A percentile compares a stretch with the other conserved stretches of the same genome.
Conservation (phyloP, 441 rosid genomes). For the Rhodomyrtus psidioides region DNA sequence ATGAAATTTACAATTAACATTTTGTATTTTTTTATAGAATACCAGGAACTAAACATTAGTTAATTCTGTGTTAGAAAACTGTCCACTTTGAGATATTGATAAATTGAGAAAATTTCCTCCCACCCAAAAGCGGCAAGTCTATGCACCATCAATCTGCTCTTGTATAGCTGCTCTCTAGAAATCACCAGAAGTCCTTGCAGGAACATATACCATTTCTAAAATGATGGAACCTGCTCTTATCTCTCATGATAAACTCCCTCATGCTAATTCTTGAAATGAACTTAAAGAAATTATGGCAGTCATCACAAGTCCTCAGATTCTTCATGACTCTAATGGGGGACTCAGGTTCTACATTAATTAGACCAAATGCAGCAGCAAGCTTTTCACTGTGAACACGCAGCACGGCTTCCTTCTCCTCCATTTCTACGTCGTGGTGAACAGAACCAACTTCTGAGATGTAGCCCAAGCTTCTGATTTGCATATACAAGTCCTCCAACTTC, state of each 20-base stretch:
- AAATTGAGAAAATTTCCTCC: background rate
- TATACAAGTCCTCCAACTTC: conserved; percentile 24
- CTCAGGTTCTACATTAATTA: conserved; percentile 12
- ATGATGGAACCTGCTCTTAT: conserved; percentile 40
- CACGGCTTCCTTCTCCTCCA: conserved; percentile 30
- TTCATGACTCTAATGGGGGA: conserved; percentile 28
- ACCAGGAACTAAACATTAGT: background rate
- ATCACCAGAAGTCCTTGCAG: conserved; percentile 40
- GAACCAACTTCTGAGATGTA: conserved; percentile 22
- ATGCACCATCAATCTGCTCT: background rate
- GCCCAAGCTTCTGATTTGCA: conserved; percentile 22
- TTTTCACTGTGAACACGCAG: conserved; percentile 34
- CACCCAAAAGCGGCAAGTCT: background rate
- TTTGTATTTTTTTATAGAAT: background rate
- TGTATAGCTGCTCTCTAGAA: background rate
- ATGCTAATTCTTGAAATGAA: conserved; percentile 23
- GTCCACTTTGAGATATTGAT: background rate
- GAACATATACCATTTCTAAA: conserved; percentile 33
- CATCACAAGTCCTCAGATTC: conserved; percentile 39
- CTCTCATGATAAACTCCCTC: conserved; percentile 33
- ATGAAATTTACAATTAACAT: background rate
- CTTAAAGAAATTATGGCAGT: conserved; percentile 34
- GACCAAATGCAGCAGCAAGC: conserved; percentile 31
- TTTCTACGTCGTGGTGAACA: conserved; percentile 34
- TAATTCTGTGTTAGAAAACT: background rate